Evolutionary conservation across 148 eudicot species (phyloP).

Genomic region (Fagopyrum homotropicum): DNA sequence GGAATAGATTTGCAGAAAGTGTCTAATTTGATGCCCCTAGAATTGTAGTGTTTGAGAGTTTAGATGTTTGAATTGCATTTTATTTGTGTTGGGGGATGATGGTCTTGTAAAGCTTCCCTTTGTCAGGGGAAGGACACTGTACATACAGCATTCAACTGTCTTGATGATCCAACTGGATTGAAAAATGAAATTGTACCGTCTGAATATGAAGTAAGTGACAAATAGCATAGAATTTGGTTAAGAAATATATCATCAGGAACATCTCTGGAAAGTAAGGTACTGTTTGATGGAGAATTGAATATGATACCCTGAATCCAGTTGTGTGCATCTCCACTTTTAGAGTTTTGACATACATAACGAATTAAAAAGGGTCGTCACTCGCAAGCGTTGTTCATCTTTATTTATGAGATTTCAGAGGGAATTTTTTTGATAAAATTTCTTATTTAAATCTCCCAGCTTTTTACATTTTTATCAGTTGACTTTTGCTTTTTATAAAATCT

Average conservation of each 20-base stretch:
- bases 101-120: background rate
- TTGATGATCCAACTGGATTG: background rate
- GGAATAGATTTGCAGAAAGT: background rate
- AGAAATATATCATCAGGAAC: background rate
- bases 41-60: background rate
- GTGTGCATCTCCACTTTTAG: background rate
- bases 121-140: background rate
- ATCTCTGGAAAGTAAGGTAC: background rate
- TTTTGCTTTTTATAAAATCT: no score
- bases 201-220: background rate
- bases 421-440: no score
- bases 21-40: background rate
- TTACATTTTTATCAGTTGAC: no score
- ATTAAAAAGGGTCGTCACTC: no score
- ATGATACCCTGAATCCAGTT: background rate
- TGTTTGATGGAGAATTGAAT: background rate
- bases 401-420: no score
- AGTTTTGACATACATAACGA: no score
- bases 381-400: no score
- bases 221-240: background rate
- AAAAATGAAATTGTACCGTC: background rate
- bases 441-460: no score
- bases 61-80: background rate
- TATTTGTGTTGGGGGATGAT: background rate
- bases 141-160: background rate